A percentile compares a stretch with the other conserved stretches of the same genome.
These are phyloP conservation scores for Beauveria sp. DNA, from an alignment of 2,329 filamentous ascomycete species.

Conservation along the genomic window DNA sequence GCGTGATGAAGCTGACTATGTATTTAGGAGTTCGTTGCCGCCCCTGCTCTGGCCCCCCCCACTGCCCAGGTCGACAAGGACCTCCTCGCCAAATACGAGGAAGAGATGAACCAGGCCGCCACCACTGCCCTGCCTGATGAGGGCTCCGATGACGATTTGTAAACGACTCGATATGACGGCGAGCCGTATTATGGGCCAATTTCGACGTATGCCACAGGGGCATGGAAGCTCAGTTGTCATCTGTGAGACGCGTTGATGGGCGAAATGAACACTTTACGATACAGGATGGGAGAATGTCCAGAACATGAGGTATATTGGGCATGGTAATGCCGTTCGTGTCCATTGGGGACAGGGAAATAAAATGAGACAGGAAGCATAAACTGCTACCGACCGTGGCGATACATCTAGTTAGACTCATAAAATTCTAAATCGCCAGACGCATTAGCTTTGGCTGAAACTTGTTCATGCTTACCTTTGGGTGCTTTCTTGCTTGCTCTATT, in stretches of 20 bases:
- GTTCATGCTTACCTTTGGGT: background rate
- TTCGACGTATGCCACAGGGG: background rate
- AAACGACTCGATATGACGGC: constrained; percentile 28
- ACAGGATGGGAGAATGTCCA: constrained; percentile 11
- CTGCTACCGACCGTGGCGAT: constrained; percentile 3
- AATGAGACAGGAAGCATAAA: constrained; percentile 9
- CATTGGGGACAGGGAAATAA: constrained; percentile 5
- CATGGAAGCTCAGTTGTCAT: background rate
- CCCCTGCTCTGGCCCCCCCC: constrained; percentile 86
- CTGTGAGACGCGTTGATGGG: background rate
- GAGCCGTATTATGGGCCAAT: constrained; percentile 5
- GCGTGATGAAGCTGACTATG: constrained; percentile 20
- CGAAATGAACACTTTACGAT: constrained; percentile 12
- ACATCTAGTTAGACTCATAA: constrained; percentile 11
- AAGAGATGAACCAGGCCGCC: constrained; percentile 81
- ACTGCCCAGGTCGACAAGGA: constrained; percentile 82
- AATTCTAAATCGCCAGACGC: constrained; percentile 1
- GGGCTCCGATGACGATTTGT: constrained; percentile 69
- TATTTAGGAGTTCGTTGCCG: constrained; percentile 85
- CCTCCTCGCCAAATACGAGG: constrained; percentile 72
- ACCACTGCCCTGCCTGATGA: constrained; percentile 86
- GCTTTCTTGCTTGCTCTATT: background rate
- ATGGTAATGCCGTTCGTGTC: constrained; percentile 6
- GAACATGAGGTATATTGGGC: constrained; percentile 4
- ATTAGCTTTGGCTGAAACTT: constrained; percentile 1